These are phyloP conservation scores for Caryopteris hybrid DNA, from an alignment of 305 asterid species.

Conservation along the genomic window DNA sequence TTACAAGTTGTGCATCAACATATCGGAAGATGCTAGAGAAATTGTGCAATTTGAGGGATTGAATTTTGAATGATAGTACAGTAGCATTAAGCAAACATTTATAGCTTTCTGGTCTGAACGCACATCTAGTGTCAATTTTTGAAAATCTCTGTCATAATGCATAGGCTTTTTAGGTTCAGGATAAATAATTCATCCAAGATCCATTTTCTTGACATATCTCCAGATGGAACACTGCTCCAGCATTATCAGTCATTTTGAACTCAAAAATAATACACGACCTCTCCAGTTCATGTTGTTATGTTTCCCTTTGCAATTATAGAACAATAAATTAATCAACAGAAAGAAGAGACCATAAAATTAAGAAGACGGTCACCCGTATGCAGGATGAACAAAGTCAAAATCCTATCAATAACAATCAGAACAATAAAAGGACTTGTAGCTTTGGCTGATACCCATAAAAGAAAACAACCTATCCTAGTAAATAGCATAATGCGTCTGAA, in stretches of 20 bases:
- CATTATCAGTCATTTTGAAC: too few species aligned
- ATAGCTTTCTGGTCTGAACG: constrained; percentile 2
- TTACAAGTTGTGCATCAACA: not conserved
- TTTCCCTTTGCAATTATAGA: not conserved
- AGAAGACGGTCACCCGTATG: not conserved
- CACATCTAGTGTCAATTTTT: not conserved
- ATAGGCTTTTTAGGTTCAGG: too few species aligned
- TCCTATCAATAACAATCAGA: not conserved
- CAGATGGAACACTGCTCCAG: too few species aligned
- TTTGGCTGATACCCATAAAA: not conserved
- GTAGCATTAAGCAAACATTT: not conserved
- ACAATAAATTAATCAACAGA: not conserved
- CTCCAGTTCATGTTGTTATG: not conserved
- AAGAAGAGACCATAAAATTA: not conserved
- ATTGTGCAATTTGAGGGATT: not conserved
- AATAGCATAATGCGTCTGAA: not conserved
- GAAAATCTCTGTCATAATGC: too few species aligned
- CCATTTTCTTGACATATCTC: too few species aligned
- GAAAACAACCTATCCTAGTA: not conserved
- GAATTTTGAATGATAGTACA: not conserved
- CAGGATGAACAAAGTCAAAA: not conserved
- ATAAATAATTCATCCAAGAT: too few species aligned
- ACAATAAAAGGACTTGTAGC: not conserved
- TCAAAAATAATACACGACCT: not conserved
- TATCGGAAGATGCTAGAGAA: not conserved